Evolutionary conservation across 2,329 filamentous ascomycete genomes (phyloP), one percentile per base, ranked within the genome.

Genomic region (Hymenoscyphus albidus): DNA sequence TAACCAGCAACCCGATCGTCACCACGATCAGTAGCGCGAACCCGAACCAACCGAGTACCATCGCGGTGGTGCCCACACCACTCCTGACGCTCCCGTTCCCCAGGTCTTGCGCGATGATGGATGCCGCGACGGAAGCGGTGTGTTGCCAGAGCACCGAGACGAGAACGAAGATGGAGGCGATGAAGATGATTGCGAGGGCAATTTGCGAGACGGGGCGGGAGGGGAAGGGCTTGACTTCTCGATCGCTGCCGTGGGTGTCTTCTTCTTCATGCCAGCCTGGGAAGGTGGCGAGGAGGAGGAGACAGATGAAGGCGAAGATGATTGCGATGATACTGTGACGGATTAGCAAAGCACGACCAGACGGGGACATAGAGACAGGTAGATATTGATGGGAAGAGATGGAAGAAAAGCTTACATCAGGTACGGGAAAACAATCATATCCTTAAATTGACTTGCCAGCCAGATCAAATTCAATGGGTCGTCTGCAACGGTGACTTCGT

Each of bases 381-480:
- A 27, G 22, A 27, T 27, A 27, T 27, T 27, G 22, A 27, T 27
- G 22, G 22, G 22, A 27, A 27, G 22, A 27, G 22, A 27, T 27
- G 22, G 22, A 27, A 27, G 12, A 16, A 18, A 58, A 31, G 31
- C 91, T 82, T 78, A 95, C 90, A 99, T 89, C 22, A 99, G 81
- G 75, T 98, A 99, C 10, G 95, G 95, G 76, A 99, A 99, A 56
- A 99, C 94, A 76, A 99, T 95, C 79, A 93, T 94, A 78, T 98
- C 93, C 78, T 98, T 98, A 81, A 99, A 99, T 70, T 96, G 96
- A 72, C 90, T 89, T 31, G 95, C 94, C 63, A 99, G 86, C 95
- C 94, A 99, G 73, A 99, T 93, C 74, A 99, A 81, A 78, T 99
- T 99, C 74, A 99, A 82, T 48, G 95, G 95, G 79, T 99, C 95